These are phyloP conservation scores for Endoconidiophora laricicola DNA, from an alignment of 2,329 filamentous ascomycete genomes.

Conservation along the genomic window DNA sequence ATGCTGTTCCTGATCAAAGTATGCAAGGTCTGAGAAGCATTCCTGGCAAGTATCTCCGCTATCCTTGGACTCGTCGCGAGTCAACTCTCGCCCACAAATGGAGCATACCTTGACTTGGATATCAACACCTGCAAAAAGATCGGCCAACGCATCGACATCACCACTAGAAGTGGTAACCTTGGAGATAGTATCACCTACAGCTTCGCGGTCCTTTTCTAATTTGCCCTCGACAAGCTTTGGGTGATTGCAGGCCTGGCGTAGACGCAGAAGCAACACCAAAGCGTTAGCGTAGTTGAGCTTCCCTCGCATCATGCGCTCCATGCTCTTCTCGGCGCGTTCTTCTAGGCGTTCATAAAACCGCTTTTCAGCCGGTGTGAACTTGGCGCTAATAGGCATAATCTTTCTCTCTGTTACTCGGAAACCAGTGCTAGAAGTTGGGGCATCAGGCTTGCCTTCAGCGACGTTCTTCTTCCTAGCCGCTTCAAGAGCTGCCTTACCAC, in stretches of 20 bases:
- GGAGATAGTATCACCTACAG: conserved; percentile 29
- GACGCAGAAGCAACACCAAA: conserved; percentile 72
- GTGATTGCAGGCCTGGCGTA: conserved; percentile 91
- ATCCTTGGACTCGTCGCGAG: conserved; percentile 26
- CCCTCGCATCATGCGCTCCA: conserved; percentile 75
- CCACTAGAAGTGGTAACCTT: conserved; percentile 32
- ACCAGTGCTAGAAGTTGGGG: conserved; percentile 35
- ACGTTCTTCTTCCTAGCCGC: conserved; percentile 26
- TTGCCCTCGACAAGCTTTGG: conserved; percentile 75
- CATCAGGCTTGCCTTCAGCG: conserved; percentile 20
- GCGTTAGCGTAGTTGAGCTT: conserved; percentile 85
- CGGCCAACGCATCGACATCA: conserved; percentile 68
- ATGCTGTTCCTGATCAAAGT: conserved; percentile 34
- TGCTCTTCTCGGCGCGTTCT: conserved; percentile 65
- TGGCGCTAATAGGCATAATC: conserved; percentile 60
- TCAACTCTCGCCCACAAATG: conserved; percentile 59
- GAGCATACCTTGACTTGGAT: conserved; percentile 66
- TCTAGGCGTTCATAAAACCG: conserved; percentile 76
- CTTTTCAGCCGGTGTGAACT: conserved; percentile 66
- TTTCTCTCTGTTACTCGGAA: conserved; percentile 90
- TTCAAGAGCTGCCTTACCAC: conserved; percentile 40
- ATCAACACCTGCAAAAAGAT: conserved; percentile 71
- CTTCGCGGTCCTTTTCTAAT: conserved; percentile 72
- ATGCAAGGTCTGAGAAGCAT: conserved; percentile 59
- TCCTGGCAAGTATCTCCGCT: conserved; percentile 47